These are phyloP conservation scores for Dactylis glomerata DNA, from an alignment of 176 grass and related monocot genomes.

Conservation along the genomic window DNA sequence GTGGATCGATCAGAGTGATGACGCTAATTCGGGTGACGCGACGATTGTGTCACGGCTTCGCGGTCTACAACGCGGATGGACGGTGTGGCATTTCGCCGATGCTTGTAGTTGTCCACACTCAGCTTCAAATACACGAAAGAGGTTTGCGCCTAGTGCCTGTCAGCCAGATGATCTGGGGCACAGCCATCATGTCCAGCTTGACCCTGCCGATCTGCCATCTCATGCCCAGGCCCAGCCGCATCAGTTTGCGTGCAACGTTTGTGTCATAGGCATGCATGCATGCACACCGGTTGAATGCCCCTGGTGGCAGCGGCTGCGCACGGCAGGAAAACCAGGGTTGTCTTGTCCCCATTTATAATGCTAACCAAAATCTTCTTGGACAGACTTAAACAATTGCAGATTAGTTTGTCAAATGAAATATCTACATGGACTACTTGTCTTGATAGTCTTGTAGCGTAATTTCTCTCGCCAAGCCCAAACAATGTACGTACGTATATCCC, in stretches of 20 bases:
- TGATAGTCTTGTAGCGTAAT: too few species aligned
- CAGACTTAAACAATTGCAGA: too few species aligned
- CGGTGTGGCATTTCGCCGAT: too few species aligned
- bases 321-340: background rate
- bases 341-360: too few species aligned
- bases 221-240: background rate
- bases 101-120: background rate
- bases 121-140: background rate
- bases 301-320: background rate
- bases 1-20: background rate
- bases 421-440: too few species aligned
- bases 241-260: constrained; percentile 9
- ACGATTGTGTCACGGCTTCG: background rate
- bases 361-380: too few species aligned
- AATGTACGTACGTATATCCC: too few species aligned
- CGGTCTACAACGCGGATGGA: background rate
- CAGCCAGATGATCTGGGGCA: background rate
- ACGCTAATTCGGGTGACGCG: background rate
- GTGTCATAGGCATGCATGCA: background rate
- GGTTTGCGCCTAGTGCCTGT: background rate
- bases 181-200: constrained; percentile 6
- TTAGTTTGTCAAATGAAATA: too few species aligned
- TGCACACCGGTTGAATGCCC: background rate
- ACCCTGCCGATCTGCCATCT: background rate
- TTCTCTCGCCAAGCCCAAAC: too few species aligned